Conservation (phyloP, 1,284 basidiomycete genomes). For the Ceratobasidium sp. region DNA sequence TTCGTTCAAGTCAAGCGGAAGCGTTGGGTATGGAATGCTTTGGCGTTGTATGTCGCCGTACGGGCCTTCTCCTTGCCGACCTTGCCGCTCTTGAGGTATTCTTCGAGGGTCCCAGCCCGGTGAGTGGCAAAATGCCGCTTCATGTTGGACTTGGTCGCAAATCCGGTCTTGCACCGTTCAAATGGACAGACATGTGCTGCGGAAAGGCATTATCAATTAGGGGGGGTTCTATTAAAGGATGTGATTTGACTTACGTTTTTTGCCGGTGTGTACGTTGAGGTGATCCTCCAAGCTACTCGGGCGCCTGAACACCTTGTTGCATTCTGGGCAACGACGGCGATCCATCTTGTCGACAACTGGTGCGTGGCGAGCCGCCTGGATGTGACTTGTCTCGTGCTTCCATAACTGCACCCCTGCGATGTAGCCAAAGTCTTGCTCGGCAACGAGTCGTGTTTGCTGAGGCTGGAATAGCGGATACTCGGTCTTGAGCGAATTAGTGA, state of each 20-base stretch:
- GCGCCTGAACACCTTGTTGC: conserved; percentile 29
- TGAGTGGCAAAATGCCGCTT: conserved; percentile 39
- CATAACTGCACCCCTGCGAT: conserved; percentile 4
- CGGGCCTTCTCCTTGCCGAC: not conserved
- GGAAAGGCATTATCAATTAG: not conserved
- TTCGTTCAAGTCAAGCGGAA: conserved; percentile 13
- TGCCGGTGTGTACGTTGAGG: conserved; percentile 28
- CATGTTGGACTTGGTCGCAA: conserved; percentile 44
- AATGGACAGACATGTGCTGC: conserved; percentile 35
- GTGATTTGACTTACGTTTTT: conserved; percentile 20
- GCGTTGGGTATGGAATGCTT: conserved; percentile 30
- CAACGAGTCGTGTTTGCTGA: not conserved
- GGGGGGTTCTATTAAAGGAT: not conserved
- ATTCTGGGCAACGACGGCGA: conserved; percentile 28
- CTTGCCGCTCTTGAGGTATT: conserved; percentile 3
- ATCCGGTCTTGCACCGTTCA: conserved; percentile 21
- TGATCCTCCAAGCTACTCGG: conserved; percentile 41
- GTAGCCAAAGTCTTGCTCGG: not conserved
- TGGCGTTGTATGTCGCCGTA: conserved; percentile 38
- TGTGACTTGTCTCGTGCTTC: conserved; percentile 13
- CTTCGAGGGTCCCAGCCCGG: conserved; percentile 24
- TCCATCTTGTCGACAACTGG: conserved; percentile 11
- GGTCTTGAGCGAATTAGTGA: not conserved
- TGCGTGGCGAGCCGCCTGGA: conserved; percentile 9
- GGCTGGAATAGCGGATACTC: not conserved